A percentile compares a stretch with the other conserved stretches of the same genome.
Evolutionary conservation across 2,329 filamentous ascomycete species (phyloP).

Genomic region (Camillea tinctor): DNA sequence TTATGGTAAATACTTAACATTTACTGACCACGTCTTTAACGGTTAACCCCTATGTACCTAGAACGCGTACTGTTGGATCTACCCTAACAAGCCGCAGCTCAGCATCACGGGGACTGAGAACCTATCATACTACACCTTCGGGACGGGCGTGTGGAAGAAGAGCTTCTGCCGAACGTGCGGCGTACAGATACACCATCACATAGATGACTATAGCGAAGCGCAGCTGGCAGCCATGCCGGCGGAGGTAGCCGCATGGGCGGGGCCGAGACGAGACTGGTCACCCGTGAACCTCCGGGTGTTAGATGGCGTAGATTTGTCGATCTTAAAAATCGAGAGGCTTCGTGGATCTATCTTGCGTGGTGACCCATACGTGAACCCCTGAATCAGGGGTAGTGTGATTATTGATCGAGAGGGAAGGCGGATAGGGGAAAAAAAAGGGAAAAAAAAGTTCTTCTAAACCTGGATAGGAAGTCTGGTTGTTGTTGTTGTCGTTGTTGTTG

Average conservation of each 20-base stretch:
- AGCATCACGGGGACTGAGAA: conserved; percentile 36
- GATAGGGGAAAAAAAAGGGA: not conserved
- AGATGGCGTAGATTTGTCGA: conserved; percentile 36
- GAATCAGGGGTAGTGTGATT: conserved; percentile 3
- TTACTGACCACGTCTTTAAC: not conserved
- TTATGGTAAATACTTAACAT: not conserved
- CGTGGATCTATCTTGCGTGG: conserved; percentile 27
- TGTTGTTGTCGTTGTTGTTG: too few species aligned
- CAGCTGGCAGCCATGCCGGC: conserved; percentile 33
- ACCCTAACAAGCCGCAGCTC: conserved; percentile 38
- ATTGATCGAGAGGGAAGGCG: not conserved
- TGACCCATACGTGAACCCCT: conserved; percentile 42
- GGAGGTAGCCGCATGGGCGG: conserved; percentile 10
- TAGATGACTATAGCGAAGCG: conserved; percentile 30
- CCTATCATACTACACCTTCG: conserved; percentile 38
- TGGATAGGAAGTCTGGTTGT: too few species aligned
- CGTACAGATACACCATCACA: conserved; percentile 38
- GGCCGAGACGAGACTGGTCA: conserved; percentile 13
- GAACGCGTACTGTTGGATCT: conserved; percentile 44
- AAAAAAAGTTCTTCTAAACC: not conserved
- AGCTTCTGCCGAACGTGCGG: conserved; percentile 47
- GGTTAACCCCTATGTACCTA: conserved; percentile 18
- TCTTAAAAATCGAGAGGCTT: conserved; percentile 21
- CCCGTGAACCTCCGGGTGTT: conserved; percentile 42
- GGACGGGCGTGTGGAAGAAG: conserved; percentile 33